Evolutionary conservation across 2,329 filamentous ascomycete genomes (phyloP), one percentile per base, ranked within the genome.

Genomic region (Xylaria sp.): DNA sequence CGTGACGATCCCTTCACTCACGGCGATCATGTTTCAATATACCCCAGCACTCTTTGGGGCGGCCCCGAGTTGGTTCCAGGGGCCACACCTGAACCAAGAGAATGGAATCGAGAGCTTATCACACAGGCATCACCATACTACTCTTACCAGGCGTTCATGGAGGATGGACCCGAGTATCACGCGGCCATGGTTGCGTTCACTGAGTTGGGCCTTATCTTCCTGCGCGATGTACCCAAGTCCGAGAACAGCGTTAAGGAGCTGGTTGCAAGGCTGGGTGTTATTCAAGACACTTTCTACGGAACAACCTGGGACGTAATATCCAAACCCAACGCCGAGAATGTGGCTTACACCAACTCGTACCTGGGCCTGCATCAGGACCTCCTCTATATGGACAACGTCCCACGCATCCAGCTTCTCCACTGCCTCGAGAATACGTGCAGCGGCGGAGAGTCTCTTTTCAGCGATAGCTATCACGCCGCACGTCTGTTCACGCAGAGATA

Each of bases 301-400:
- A 81, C 84, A 68, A 96, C 92, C 0, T 98, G 93, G 87, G 90
- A 97, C 75, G 94, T 98, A 11, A 86, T 87, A 55, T 92, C 89
- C 3, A 90, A 96, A 54, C 89, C 90, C 1, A 76, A 91, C 57
- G 92, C 93, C 23, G 93, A 94, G 73, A 98, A 98, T 73, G 91
- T 97, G 3, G 94, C 95, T 9, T 93, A 98, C 78, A 97, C 94
- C 1, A 89, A 85, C 71, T 84, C 89, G 49, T 89, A 88, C 71
- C 86, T 98, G 1, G 91, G 91, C 15, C 87, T 97, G 48, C 95
- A 99, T 78, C 95, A 97, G 86, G 95, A 98, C 74, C 83, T 98
- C 40, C 83, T 97, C 57, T 98, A 98, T 78, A 89, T 95, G 77
- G 79, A 84, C 13, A 85, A 91, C 52, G 87, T 91, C 2, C 94